Evolutionary conservation across 805 yeast species (phyloP).

Genomic region (Yamadazyma takamatsuzukensis): DNA sequence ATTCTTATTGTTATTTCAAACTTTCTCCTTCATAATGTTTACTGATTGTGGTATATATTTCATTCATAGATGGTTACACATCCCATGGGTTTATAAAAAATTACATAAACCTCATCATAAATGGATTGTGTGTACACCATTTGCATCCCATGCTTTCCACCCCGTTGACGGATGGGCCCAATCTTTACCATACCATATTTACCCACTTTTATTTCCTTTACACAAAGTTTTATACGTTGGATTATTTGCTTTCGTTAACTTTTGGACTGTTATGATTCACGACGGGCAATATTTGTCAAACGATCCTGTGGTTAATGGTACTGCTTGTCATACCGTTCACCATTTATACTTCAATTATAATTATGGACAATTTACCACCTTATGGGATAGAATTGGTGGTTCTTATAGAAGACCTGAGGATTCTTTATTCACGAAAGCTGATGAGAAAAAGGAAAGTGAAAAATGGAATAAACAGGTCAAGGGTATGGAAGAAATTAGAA

Average conservation of each 20-base stretch:
- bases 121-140: conserved; percentile 98
- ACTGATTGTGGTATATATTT: conserved; percentile 92
- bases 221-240: conserved; percentile 80
- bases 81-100: conserved; percentile 81
- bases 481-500: conserved; percentile 76
- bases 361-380: conserved; percentile 96
- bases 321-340: conserved; percentile 97
- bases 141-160: conserved; percentile 97
- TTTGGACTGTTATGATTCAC: conserved; percentile 98
- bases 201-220: conserved; percentile 88
- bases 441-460: conserved; percentile 51
- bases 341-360: conserved; percentile 96
- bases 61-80: conserved; percentile 90
- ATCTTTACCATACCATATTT: conserved; percentile 89
- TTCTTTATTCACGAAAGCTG: conserved; percentile 56
- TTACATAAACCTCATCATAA: conserved; percentile 98
- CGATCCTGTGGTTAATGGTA: conserved; percentile 93
- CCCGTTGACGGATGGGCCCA: conserved; percentile 96
- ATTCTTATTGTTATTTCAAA: conserved; percentile 60
- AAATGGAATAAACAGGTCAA: conserved; percentile 70
- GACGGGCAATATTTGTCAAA: conserved; percentile 94
- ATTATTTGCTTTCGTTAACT: conserved; percentile 86
- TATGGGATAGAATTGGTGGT: conserved; percentile 96
- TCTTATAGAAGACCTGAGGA: conserved; percentile 91
- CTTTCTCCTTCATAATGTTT: conserved; percentile 80